A percentile compares a stretch with the other conserved stretches of the same genome.
These are phyloP conservation scores for Ophiostoma tasmaniense DNA, from an alignment of 2,329 filamentous ascomycete genomes.

Conservation along the genomic window DNA sequence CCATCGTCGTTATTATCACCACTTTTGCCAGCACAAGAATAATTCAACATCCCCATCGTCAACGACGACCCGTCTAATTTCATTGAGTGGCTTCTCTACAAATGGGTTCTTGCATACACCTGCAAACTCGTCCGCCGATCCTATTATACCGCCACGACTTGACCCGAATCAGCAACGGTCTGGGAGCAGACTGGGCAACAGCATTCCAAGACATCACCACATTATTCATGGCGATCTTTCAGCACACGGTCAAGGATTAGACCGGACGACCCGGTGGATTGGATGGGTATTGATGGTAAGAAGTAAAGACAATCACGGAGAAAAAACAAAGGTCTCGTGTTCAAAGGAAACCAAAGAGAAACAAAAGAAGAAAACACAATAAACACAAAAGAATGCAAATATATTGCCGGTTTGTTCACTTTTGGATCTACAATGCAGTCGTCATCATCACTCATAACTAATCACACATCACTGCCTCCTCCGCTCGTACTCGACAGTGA, in stretches of 20 bases:
- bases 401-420: neutral
- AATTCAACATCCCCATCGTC: neutral
- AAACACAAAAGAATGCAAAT: neutral
- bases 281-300: neutral
- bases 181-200: neutral
- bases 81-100: neutral
- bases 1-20: neutral
- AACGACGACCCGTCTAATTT: neutral
- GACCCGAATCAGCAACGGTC: neutral
- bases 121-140: neutral
- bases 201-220: slow-evolving; percentile 6
- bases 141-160: neutral
- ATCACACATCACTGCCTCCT: too few relatives aligned
- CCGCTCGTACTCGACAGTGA: slow-evolving; percentile 11
- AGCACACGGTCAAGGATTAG: too few relatives aligned
- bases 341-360: neutral
- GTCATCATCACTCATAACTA: neutral
- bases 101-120: neutral
- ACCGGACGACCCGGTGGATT: neutral
- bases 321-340: neutral
- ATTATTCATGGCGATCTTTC: neutral
- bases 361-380: neutral
- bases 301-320: neutral
- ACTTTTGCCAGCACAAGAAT: neutral
- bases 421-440: neutral